Evolutionary conservation across 2,329 filamentous ascomycete species (phyloP).

Genomic region (Fusarium sp.): DNA sequence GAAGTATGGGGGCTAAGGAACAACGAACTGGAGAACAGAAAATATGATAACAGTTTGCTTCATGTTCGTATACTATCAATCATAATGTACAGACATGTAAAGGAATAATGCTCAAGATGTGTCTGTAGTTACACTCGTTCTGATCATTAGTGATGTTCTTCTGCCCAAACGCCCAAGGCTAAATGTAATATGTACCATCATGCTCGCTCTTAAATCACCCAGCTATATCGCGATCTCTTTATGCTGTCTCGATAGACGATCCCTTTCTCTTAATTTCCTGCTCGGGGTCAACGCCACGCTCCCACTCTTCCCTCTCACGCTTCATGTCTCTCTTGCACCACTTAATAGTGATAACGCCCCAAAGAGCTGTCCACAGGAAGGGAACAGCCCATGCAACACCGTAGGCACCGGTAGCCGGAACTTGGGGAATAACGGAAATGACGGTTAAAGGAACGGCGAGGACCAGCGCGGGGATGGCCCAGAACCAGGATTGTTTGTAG

Average conservation of each 20-base stretch:
- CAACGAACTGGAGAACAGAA: too few species aligned
- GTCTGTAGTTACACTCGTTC: conserved; percentile 14
- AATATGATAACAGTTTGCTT: conserved; percentile 6
- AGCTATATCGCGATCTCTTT: background rate
- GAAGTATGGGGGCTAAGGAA: background rate
- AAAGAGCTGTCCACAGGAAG: conserved; percentile 54
- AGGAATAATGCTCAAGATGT: background rate
- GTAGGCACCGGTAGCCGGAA: conserved; percentile 54
- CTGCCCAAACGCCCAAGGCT: conserved; percentile 21
- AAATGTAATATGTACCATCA: conserved; percentile 19
- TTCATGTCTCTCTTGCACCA: conserved; percentile 57
- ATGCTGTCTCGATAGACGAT: conserved; percentile 24
- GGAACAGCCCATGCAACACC: conserved; percentile 57
- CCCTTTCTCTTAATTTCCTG: conserved; percentile 36
- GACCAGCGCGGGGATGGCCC: conserved; percentile 55
- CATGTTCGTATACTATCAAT: conserved; percentile 18
- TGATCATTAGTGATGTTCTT: conserved; percentile 1
- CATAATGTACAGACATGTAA: conserved; percentile 13
- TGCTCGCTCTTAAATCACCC: conserved; percentile 17
- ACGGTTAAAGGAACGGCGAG: conserved; percentile 55
- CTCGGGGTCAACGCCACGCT: conserved; percentile 46
- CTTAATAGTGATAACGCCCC: conserved; percentile 52
- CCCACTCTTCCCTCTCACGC: conserved; percentile 55
- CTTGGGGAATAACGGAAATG: conserved; percentile 51
- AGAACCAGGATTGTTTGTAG: conserved; percentile 56